Evolutionary conservation across 371 early-diverging fungal genomes (phyloP).

Genomic region (Mortierella sp.): DNA sequence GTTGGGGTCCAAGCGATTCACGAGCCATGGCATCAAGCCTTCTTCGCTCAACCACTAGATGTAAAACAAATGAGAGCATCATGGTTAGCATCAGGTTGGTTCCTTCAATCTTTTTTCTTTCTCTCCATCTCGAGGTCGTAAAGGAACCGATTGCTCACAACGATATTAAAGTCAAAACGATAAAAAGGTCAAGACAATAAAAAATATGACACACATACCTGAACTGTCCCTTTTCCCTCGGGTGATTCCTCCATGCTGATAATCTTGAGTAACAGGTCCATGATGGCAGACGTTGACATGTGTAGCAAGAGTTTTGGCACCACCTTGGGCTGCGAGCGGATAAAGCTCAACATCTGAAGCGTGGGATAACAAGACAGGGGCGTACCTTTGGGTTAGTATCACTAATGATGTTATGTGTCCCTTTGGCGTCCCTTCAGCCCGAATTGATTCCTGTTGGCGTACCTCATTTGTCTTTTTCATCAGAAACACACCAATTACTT

Average conservation of each 20-base stretch:
- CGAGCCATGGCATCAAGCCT: constrained; percentile 81
- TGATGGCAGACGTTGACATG: constrained; percentile 87
- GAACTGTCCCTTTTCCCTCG: constrained; percentile 83
- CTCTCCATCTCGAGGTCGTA: neutral
- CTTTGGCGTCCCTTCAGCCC: neutral
- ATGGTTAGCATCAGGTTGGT: neutral
- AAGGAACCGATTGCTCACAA: neutral
- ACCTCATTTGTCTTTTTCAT: constrained; percentile 87
- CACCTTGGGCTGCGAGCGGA: constrained; percentile 73
- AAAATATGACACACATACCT: constrained; percentile 59
- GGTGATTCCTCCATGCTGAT: constrained; percentile 92
- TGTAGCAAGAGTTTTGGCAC: constrained; percentile 77
- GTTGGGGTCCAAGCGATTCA: constrained; percentile 85
- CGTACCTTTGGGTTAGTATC: neutral
- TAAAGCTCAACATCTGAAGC: constrained; percentile 74
- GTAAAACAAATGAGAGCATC: neutral
- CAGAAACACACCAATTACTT: constrained; percentile 87
- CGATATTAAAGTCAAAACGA: neutral
- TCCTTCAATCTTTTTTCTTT: neutral
- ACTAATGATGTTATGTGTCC: neutral
- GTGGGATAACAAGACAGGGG: neutral
- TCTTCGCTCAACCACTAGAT: constrained; percentile 86
- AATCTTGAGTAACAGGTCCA: constrained; percentile 91
- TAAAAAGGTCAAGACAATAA: neutral
- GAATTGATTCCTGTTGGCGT: constrained; percentile 15